phyloP scores from a whole-genome alignment of 192 early-diverging fungal genomes.

The Polychytrium aggregatum region DNA sequence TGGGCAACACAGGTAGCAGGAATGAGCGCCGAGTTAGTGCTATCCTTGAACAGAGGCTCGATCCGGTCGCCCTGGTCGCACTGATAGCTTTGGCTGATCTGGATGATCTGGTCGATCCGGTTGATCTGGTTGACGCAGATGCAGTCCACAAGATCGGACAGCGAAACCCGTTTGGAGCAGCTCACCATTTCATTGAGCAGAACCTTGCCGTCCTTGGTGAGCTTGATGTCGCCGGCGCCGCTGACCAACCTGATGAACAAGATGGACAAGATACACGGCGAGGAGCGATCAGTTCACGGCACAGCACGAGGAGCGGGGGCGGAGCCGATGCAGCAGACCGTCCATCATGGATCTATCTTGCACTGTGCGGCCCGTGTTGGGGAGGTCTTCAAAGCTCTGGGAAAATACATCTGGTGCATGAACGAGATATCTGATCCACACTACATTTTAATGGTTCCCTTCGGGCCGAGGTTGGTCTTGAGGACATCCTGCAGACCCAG shows the following conservation, averaged over 20 bases:
- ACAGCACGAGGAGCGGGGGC: too few relatives aligned
- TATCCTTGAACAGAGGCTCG: too few relatives aligned
- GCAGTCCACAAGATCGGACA: conserved; percentile 1
- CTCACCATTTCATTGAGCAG: conserved; percentile 93
- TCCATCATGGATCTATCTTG: too few relatives aligned
- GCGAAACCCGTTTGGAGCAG: neutral
- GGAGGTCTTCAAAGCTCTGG: neutral
- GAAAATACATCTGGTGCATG: neutral
- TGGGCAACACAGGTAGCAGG: too few relatives aligned
- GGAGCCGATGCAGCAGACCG: too few relatives aligned
- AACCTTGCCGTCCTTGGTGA: conserved; percentile 99
- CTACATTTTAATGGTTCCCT: conserved; percentile 96
- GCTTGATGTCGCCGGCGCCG: conserved; percentile 88
- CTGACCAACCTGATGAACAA: conserved; percentile 68
- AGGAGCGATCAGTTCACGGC: too few relatives aligned
- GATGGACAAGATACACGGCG: neutral
- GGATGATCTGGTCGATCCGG: too few relatives aligned
- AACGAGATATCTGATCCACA: neutral
- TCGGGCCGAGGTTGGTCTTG: conserved; percentile 91
- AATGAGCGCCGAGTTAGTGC: too few relatives aligned
- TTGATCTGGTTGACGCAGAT: too few relatives aligned
- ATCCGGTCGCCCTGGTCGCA: too few relatives aligned
- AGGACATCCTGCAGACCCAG: conserved; percentile 93
- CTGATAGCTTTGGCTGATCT: too few relatives aligned
- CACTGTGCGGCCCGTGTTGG: neutral